Conservation (phyloP, 371 early-diverging fungal species). For the Circinella minor region DNA sequence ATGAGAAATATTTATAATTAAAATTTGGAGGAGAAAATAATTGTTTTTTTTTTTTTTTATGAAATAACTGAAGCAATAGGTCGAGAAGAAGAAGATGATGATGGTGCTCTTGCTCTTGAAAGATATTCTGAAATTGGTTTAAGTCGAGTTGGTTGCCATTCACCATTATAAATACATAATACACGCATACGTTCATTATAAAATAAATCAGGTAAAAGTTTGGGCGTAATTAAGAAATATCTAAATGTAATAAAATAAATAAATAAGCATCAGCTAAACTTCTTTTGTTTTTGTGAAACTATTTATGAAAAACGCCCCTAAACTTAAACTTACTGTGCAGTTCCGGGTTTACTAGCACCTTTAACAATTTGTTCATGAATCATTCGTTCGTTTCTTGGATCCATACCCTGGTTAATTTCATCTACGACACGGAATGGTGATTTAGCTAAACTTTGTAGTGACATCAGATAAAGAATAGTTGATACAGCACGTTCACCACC, state of each 20-base stretch:
- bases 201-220: constrained; percentile 93
- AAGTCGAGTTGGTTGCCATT: constrained; percentile 75
- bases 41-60: too few species aligned
- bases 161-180: constrained; percentile 93
- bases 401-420: constrained; percentile 99
- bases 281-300: neutral
- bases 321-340: constrained; percentile 70
- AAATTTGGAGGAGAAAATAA: neutral
- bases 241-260: constrained; percentile 18
- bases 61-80: neutral
- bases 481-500: constrained; percentile 98
- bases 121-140: constrained; percentile 38
- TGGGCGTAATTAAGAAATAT: constrained; percentile 99
- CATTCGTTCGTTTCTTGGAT: constrained; percentile 96
- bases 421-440: constrained; percentile 99
- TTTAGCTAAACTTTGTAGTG: constrained; percentile 87
- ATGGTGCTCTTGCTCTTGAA: constrained; percentile 19
- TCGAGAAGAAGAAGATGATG: neutral
- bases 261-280: neutral
- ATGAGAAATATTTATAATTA: neutral
- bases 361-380: constrained; percentile 94
- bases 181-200: constrained; percentile 95
- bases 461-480: constrained; percentile 97
- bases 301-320: neutral
- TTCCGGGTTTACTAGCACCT: constrained; percentile 65